Percentiles rank a stretch among this genome's conserved stretches.
Conservation (phyloP, 2,329 filamentous ascomycete genomes). For the Pyricularia sp. region DNA sequence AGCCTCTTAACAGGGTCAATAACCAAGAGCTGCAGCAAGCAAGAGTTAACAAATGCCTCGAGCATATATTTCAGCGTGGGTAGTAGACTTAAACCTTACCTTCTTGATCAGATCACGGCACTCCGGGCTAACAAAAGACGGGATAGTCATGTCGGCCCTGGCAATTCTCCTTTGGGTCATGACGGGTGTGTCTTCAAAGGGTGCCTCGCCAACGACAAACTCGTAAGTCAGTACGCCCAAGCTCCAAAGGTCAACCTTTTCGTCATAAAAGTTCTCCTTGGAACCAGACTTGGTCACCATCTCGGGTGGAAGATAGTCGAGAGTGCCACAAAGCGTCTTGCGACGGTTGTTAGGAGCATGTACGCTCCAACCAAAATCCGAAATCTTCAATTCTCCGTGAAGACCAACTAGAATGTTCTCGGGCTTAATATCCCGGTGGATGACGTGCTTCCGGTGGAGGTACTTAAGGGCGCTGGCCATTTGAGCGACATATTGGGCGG, state of each 20-base stretch:
- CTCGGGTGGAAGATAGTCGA: slow-evolving; percentile 95
- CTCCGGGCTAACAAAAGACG: slow-evolving; percentile 79
- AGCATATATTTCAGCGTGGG: background rate
- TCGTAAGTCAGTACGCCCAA: slow-evolving; percentile 92
- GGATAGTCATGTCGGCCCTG: slow-evolving; percentile 82
- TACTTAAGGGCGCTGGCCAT: slow-evolving; percentile 86
- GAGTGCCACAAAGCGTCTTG: slow-evolving; percentile 90
- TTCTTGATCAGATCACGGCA: slow-evolving; percentile 85
- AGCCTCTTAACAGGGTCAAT: slow-evolving; percentile 90
- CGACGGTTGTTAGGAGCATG: slow-evolving; percentile 91
- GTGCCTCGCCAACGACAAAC: slow-evolving; percentile 89
- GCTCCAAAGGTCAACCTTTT: slow-evolving; percentile 95
- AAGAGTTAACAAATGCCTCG: slow-evolving; percentile 6
- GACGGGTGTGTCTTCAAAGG: slow-evolving; percentile 87
- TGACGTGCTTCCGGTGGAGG: slow-evolving; percentile 91
- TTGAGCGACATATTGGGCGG: slow-evolving; percentile 76
- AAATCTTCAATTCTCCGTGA: slow-evolving; percentile 96
- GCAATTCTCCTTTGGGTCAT: slow-evolving; percentile 90
- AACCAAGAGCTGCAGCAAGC: slow-evolving; percentile 56
- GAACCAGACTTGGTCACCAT: slow-evolving; percentile 70
- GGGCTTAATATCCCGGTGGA: slow-evolving; percentile 94
- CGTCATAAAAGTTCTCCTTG: slow-evolving; percentile 78
- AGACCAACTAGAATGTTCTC: slow-evolving; percentile 95
- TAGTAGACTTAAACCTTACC: slow-evolving; percentile 28
- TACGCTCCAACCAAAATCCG: slow-evolving; percentile 96